Evolutionary conservation across 2,329 filamentous ascomycete species (phyloP), one percentile per base, ranked within the genome.

Genomic region (Coccinonectria pachysandricola): DNA sequence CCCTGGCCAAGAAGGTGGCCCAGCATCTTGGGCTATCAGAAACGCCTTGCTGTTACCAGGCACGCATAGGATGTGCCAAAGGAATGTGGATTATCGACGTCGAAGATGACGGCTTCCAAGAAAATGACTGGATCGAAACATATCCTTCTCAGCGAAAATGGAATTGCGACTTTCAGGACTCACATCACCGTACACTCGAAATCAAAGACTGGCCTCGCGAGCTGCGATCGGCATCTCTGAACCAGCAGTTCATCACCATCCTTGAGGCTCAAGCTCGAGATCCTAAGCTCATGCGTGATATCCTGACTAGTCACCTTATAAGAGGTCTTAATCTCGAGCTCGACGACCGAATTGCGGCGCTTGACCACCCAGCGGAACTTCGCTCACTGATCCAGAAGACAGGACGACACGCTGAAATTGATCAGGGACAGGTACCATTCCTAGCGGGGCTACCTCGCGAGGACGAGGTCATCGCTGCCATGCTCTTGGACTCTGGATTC

Each of bases 71-170:
- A 7, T 71, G 77, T 11, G 78, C 78, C 1, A 88, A 88, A 48
- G 83, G 82, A 0, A 61, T 87, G 37, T 87, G 80, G 81, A 64
- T 79, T 23, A 51, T 78, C 5, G 74, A 79, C 37, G 57, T 61
- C 0, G 43, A 57, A 1, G 62, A 68, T 14, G 44, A 52, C 2
- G 39, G 36, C 0, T 50, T 50, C 0, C 53, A 54, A 1, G 54
- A 64, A 2, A 45, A 58, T 0, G 52, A 73, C 10, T 82, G 76
- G 78, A 80, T 86, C 21, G 64, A 76, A 29, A 71, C 78, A 0
- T 73, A 63, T 29, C 62, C 59, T 0, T 84, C 77, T 1, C 83
- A 88, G 33, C 52, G 64, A 1, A 88, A 88, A 41, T 85, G 81
- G 62, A 32, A 60, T 0, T 66, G 63, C 14, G 59, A 68, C 17